A percentile compares a stretch with the other conserved stretches of the same genome.
Conservation (phyloP, 2,329 filamentous ascomycete genomes). For the Botryotinia globosa region DNA sequence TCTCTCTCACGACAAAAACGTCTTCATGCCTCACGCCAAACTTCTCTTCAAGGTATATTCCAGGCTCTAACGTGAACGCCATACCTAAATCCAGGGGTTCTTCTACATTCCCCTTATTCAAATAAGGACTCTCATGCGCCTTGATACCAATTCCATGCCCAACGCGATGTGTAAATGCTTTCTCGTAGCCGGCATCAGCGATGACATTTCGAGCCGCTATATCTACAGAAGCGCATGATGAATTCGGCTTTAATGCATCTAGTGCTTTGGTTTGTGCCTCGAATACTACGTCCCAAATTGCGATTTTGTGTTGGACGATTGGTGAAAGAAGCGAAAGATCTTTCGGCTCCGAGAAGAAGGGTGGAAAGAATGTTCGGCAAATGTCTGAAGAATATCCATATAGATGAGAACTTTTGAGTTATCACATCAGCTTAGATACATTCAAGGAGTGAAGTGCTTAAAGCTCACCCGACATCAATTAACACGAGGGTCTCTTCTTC, state of each 20-base stretch:
- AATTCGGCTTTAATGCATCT: constrained; percentile 48
- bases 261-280: constrained; percentile 58
- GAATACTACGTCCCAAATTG: constrained; percentile 59
- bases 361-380: constrained; percentile 57
- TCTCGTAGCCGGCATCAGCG: constrained; percentile 55
- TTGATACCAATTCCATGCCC: constrained; percentile 66
- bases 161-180: constrained; percentile 59
- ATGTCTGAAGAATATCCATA: constrained; percentile 63
- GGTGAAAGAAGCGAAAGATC: constrained; percentile 24
- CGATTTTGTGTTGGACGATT: constrained; percentile 47
- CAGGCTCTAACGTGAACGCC: constrained; percentile 63
- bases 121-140: constrained; percentile 62
- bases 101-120: constrained; percentile 58
- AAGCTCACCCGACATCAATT: constrained; percentile 54
- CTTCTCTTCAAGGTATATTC: constrained; percentile 56
- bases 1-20: constrained; percentile 54
- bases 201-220: constrained; percentile 59
- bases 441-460: neutral
- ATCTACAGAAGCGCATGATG: constrained; percentile 58
- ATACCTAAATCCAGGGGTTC: constrained; percentile 53
- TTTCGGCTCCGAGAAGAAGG: constrained; percentile 37
- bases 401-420: constrained; percentile 49
- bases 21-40: constrained; percentile 65
- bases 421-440: constrained; percentile 17
- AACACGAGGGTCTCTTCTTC: constrained; percentile 56